Base-by-base conservation (phyloP, 2,329 filamentous ascomycete genomes). In the Paramyrothecium roridum region DNA sequence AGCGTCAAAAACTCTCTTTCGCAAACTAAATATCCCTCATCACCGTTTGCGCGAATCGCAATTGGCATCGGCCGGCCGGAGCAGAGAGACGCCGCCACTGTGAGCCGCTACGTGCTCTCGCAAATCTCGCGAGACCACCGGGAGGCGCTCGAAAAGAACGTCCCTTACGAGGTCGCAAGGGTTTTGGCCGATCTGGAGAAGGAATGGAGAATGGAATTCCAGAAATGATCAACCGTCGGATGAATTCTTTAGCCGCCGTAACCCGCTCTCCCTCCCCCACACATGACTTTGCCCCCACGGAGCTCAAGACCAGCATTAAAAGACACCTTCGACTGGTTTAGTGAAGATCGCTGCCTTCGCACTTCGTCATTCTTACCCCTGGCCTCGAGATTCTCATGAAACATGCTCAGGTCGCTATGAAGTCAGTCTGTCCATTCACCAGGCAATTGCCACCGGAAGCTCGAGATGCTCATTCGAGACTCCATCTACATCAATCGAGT, bases 11-110 rank as follows among this genome's bases (percentile, higher is more conserved):
- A 76, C 19, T 74, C 67, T 52, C 60, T 91, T 22, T 68, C 67
- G 2, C 71, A 73, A 7, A 64, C 61, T 1, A 71, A 75, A 10
- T 81, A 76, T 50, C 69, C 71, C 2, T 66, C 61, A 1, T 72
- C 74, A 0, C 73, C 69, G 16, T 82, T 76, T 75, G 80, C 69
- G 59, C 79, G 90, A 56, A 83, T 98, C 52, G 87, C 89, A 0
- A 76, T 98, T 13, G 95, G 95, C 0, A 96, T 98, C 73, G 93
- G 91, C n/a, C 77, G 95, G 48, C 93, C 93, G 0, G 77, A 75
- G 48, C 87, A 81, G 59, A 80, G 92, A 59, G 86, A 91, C 51
- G 76, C 79, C 21, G 74, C 76, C 43, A 83, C 83, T 2, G 92
- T 98, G 11, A 83, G 87, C 47, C 76, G 83, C 22, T 96, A 93